Conservation (phyloP, 2,329 filamentous ascomycete genomes). For the Fonsecaea erecta region DNA sequence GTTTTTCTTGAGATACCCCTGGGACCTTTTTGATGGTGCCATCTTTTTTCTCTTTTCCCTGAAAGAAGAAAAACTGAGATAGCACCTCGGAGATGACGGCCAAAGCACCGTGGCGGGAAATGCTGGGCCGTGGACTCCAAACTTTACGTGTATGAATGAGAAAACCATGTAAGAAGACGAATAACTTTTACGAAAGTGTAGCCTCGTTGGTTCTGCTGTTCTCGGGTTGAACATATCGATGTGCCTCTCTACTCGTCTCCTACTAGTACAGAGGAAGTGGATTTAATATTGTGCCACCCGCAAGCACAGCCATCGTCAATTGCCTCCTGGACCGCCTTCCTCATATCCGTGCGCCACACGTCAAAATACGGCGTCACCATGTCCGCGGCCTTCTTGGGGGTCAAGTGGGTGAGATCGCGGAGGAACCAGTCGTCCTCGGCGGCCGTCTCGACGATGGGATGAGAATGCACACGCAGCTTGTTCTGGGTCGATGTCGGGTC, state of each 20-base stretch:
- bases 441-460: constrained; percentile 3
- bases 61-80: constrained; percentile 15
- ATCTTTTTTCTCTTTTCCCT: constrained; percentile 24
- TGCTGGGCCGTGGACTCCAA: constrained; percentile 32
- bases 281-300: too few relatives aligned
- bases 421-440: constrained; percentile 21
- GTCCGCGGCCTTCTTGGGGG: constrained; percentile 8
- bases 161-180: not conserved
- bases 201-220: too few relatives aligned
- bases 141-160: constrained; percentile 22
- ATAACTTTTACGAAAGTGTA: too few relatives aligned
- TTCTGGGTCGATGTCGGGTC: constrained; percentile 26
- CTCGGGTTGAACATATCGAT: too few relatives aligned
- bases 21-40: constrained; percentile 34
- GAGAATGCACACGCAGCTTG: constrained; percentile 21
- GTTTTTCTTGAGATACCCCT: constrained; percentile 18
- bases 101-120: constrained; percentile 39
- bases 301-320: not conserved
- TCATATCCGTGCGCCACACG: constrained; percentile 23
- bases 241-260: too few relatives aligned
- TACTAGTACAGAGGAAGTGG: too few relatives aligned
- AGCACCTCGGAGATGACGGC: constrained; percentile 33
- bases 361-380: constrained; percentile 24
- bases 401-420: constrained; percentile 7
- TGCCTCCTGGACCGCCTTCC: constrained; percentile 4